phyloP scores from a whole-genome alignment of 148 eudicot species.

The Spergularia marina region DNA sequence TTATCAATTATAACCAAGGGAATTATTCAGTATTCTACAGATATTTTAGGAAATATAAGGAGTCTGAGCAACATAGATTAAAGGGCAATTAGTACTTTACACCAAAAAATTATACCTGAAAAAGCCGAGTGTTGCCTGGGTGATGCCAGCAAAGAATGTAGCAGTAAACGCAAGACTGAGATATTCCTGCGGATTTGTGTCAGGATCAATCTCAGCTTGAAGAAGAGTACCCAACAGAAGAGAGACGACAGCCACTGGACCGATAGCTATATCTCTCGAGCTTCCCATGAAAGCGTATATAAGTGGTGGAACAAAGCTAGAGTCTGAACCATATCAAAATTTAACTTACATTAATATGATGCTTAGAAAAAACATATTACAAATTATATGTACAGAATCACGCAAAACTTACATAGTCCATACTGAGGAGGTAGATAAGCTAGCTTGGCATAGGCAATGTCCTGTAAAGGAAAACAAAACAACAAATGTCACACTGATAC shows the following conservation, averaged over 20 bases:
- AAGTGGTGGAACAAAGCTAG: constrained; percentile 82
- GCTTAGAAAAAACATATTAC: background rate
- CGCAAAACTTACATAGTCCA: constrained; percentile 54
- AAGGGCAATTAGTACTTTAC: no score
- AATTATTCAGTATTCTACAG: no score
- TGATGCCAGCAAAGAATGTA: constrained; percentile 85
- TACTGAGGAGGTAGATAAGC: constrained; percentile 61
- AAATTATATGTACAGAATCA: background rate
- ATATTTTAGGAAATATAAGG: no score
- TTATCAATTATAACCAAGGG: no score
- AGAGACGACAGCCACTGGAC: constrained; percentile 93
- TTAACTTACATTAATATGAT: background rate
- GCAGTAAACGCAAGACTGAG: constrained; percentile 76
- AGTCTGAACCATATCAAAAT: constrained; percentile 35
- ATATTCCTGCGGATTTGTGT: constrained; percentile 37
- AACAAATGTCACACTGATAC: no score
- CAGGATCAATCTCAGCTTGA: constrained; percentile 51
- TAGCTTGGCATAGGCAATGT: constrained; percentile 82
- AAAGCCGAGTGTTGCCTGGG: constrained; percentile 67
- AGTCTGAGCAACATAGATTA: no score
- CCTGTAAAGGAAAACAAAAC: constrained; percentile 36
- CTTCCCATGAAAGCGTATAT: constrained; percentile 89
- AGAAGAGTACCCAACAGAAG: constrained; percentile 69
- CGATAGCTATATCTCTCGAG: constrained; percentile 90
- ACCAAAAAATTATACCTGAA: constrained; percentile 42